Evolutionary conservation across 2,329 filamentous ascomycete species (phyloP).

Genomic region (Alternaria viburni): DNA sequence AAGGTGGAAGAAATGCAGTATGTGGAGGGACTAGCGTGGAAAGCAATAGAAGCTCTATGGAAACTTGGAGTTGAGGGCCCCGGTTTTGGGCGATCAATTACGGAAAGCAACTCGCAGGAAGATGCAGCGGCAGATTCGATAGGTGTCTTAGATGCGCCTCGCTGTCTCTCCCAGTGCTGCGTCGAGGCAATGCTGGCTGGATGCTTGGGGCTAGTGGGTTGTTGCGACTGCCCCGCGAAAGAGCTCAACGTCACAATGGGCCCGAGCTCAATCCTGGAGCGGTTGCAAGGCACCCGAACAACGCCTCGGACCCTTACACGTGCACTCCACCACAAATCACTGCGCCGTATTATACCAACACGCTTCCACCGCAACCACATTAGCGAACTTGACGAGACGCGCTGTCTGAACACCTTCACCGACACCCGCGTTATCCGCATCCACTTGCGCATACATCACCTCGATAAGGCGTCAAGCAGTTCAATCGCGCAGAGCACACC

Average conservation of each 20-base stretch:
- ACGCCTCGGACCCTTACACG: conserved; percentile 16
- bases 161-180: conserved; percentile 7
- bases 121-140: background rate
- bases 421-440: conserved; percentile 4
- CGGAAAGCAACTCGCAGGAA: conserved; percentile 7
- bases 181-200: conserved; percentile 5
- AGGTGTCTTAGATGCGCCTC: conserved; percentile 4
- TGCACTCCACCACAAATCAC: background rate
- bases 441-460: conserved; percentile 1
- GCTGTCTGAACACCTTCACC: background rate
- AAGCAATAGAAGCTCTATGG: conserved; percentile 48
- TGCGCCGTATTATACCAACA: background rate
- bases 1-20: conserved; percentile 46
- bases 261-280: conserved; percentile 22
- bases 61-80: conserved; percentile 34
- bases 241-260: conserved; percentile 37
- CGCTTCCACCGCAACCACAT: background rate
- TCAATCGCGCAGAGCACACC: background rate
- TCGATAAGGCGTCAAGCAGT: background rate
- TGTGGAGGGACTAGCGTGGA: conserved; percentile 47
- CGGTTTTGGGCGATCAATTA: conserved; percentile 23
- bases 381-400: background rate
- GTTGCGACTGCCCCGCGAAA: conserved; percentile 27
- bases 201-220: conserved; percentile 25
- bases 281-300: conserved; percentile 23